Evolutionary conservation across 1,284 basidiomycete species (phyloP).

Genomic region (Moniliella sp.): DNA sequence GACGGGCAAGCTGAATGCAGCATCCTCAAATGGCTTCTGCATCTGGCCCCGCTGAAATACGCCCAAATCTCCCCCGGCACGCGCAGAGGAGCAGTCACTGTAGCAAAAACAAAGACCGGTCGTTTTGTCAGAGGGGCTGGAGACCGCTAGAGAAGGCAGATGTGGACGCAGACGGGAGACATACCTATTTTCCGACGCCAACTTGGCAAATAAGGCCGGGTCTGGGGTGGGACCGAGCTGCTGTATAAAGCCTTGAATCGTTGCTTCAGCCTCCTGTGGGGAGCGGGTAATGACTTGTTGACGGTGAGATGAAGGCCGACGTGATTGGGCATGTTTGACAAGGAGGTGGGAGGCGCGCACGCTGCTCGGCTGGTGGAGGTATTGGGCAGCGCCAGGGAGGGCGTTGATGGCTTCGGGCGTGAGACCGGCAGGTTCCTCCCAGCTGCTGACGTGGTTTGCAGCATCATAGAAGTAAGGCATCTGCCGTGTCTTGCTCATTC

Average conservation of each 20-base stretch:
- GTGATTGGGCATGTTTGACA: constrained; percentile 69
- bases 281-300: constrained; percentile 68
- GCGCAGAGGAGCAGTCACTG: constrained; percentile 31
- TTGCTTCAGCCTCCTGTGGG: constrained; percentile 66
- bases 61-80: constrained; percentile 36
- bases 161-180: no score
- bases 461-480: constrained; percentile 76
- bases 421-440: constrained; percentile 57
- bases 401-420: constrained; percentile 30
- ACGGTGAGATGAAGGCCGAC: constrained; percentile 47
- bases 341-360: constrained; percentile 80
- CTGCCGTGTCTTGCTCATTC: constrained; percentile 51
- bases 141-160: no score
- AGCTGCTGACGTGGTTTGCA: constrained; percentile 50
- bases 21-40: constrained; percentile 94
- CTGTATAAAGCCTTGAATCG: constrained; percentile 39
- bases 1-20: constrained; percentile 54
- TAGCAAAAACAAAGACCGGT: no score
- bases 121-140: no score
- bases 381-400: constrained; percentile 21
- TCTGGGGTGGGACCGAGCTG: constrained; percentile 13
- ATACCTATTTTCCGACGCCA: constrained; percentile 21
- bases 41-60: constrained; percentile 69
- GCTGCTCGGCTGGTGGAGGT: constrained; percentile 8
- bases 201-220: constrained; percentile 16